Percentiles rank a stretch among this genome's conserved stretches.
Conservation (phyloP, 176 grass and related monocot species). For the Lolium rigidum region DNA sequence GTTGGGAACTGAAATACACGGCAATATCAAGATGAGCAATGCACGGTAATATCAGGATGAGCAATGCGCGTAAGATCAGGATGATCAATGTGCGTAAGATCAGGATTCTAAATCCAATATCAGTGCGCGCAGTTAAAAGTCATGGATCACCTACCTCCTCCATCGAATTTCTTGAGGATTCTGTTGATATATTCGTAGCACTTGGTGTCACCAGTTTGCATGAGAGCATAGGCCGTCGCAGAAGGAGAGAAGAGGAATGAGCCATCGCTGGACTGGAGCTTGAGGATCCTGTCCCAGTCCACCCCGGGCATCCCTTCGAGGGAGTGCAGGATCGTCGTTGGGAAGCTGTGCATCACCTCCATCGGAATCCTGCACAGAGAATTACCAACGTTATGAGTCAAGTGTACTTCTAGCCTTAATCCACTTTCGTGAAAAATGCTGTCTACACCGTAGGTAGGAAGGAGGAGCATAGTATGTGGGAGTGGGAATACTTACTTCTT, state of each 20-base stretch:
- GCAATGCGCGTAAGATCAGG: too few relatives aligned
- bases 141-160: slow-evolving; percentile 62
- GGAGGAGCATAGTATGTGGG: background rate
- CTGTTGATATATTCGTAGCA: slow-evolving; percentile 71
- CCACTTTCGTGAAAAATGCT: background rate
- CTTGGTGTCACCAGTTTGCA: slow-evolving; percentile 75
- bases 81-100: background rate
- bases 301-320: slow-evolving; percentile 82
- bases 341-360: slow-evolving; percentile 79
- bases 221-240: slow-evolving; percentile 76
- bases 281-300: slow-evolving; percentile 76
- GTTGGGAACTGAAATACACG: slow-evolving; percentile 64
- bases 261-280: slow-evolving; percentile 70
- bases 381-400: background rate
- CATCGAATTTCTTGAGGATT: slow-evolving; percentile 63
- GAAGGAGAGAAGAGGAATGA: slow-evolving; percentile 88
- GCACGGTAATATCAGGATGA: too few relatives aligned
- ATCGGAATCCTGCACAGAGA: slow-evolving; percentile 65
- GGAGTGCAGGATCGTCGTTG: slow-evolving; percentile 84
- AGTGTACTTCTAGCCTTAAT: background rate
- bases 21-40: background rate
- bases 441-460: background rate
- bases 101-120: background rate
- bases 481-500: slow-evolving; percentile 56
- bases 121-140: background rate